Evolutionary conservation across 805 yeast species (phyloP), one percentile per base, ranked within the genome.

Genomic region (Saturnispora saitoi): DNA sequence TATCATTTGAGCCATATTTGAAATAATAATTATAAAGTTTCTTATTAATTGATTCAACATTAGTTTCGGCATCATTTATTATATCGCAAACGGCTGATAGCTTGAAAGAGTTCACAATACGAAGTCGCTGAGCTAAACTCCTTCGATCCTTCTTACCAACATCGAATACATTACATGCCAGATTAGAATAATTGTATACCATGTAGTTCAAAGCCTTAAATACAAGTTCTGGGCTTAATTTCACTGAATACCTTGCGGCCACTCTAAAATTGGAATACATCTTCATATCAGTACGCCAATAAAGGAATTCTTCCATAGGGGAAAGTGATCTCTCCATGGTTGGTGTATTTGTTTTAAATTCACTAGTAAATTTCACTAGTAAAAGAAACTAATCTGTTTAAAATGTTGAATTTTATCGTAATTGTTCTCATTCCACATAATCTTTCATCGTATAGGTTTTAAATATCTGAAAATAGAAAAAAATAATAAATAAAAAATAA

Each of bases 81-180:
- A 56, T 44, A 24, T 56, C 57, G 2, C 58, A 41, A 24, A 59
- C 56, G 43, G 55, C 60, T 11, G 43, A 45, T 3, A 58, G 22
- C 9, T 22, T 42, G 11, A 51, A 36, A 9, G 31, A 26, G 4
- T 45, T 41, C 30, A 42, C 26, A 11, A 47, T 12, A 7, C 20
- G 39, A 12, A 40, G 17, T 10, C 34, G n/a, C 10, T 19, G 17
- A 9, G n/a, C 17, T 8, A 32, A 12, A n/a, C 36, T 32, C n/a
- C 36, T 22, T 5, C 11, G 42, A 22, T 30, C 31, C 9, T 15
- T n/a, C 17, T 31, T 17, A 14, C 14, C 17, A 22, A 12, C 32
- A 3, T 30, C 31, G 9, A 45, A 46, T 8, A 40, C 40, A 32
- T 46, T 46, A 12, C 29, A 15, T 7, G 37, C 28, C 5, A 46